phyloP scores from a whole-genome alignment of 164 flowering plant genomes.

The Stephania cephalantha region DNA sequence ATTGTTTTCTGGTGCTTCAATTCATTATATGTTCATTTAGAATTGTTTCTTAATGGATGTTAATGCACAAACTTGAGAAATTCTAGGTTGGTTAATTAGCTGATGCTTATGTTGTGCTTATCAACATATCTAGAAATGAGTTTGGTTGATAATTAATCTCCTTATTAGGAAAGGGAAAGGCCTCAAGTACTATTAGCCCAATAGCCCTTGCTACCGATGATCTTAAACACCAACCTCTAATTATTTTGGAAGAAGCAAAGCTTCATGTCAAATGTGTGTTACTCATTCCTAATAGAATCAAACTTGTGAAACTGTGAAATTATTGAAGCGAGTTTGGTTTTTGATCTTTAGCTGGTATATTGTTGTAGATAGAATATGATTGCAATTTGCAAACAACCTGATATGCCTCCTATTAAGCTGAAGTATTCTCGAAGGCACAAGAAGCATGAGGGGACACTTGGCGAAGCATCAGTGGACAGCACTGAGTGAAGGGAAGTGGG shows the following conservation, averaged over 20 bases:
- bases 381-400: no score
- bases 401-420: no score
- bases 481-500: no score
- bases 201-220: neutral
- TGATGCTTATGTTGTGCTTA: neutral
- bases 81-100: constrained; percentile 47
- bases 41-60: no score
- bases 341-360: neutral
- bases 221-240: neutral
- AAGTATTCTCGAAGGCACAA: no score
- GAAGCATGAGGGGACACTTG: no score
- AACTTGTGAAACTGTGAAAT: neutral
- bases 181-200: neutral
- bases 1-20: no score
- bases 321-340: neutral
- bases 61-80: no score
- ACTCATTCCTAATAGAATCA: neutral
- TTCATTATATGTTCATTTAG: no score
- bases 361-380: neutral
- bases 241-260: neutral
- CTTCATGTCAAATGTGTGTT: neutral
- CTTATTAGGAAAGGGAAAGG: neutral
- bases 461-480: no score
- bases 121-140: neutral
- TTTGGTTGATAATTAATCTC: no score